Conservation (phyloP, 164 flowering plant species). For the Aristolochia fimbriata region DNA sequence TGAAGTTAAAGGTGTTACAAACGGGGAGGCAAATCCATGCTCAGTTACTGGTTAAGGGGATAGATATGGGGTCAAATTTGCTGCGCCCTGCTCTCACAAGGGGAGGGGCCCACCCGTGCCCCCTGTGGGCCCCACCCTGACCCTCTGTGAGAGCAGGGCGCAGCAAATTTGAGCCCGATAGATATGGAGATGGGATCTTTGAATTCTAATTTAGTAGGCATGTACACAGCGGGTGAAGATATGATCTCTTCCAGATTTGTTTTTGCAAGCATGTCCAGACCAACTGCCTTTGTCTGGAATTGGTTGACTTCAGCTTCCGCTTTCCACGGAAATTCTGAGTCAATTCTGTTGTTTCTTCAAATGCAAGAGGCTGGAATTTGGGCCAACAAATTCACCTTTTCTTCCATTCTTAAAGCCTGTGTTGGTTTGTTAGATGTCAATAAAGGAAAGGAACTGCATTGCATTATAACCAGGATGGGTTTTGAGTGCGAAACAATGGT, state of each 20-base stretch:
- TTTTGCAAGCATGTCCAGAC: conserved; percentile 11
- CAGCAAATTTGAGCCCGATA: too few relatives aligned
- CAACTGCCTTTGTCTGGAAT: conserved; percentile 21
- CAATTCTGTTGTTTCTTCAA: conserved; percentile 24
- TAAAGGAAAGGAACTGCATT: conserved; percentile 28
- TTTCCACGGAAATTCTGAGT: conserved; percentile 15
- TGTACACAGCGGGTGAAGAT: conserved; percentile 59
- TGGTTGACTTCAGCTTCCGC: conserved; percentile 25
- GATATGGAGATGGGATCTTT: conserved; percentile 15
- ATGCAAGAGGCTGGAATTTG: conserved; percentile 21
- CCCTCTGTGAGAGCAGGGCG: too few relatives aligned
- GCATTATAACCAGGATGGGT: conserved; percentile 23
- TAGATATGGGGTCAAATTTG: too few relatives aligned
- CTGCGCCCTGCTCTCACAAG: too few relatives aligned
- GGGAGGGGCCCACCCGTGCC: too few relatives aligned
- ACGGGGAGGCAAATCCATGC: conserved; percentile 62
- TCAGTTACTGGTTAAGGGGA: conserved; percentile 18
- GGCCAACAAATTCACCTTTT: conserved; percentile 50
- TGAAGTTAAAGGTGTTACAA: conserved; percentile 24
- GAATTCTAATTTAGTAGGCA: conserved; percentile 41
- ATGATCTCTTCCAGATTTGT: conserved; percentile 20
- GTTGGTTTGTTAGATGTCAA: conserved; percentile 50
- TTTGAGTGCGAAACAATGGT: conserved; percentile 30
- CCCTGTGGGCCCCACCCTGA: too few relatives aligned
- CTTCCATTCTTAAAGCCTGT: conserved; percentile 42